Percentiles rank a stretch among this genome's conserved stretches.
phyloP scores from a whole-genome alignment of 768 basidiomycete species.

The Phaeotremella fagi region DNA sequence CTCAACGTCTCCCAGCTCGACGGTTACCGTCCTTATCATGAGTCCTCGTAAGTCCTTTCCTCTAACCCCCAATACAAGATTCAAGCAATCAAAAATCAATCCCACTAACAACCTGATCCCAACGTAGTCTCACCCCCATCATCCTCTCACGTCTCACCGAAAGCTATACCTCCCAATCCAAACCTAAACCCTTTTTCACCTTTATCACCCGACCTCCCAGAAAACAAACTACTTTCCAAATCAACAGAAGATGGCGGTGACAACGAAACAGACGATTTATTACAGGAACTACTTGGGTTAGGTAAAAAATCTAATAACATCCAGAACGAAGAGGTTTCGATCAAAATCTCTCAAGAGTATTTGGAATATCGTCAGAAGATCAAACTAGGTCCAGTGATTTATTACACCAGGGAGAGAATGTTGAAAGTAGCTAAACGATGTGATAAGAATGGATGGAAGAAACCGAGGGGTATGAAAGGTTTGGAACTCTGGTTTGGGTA shows the following conservation, averaged over 20 bases:
- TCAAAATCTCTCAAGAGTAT: neutral
- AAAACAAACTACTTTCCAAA: neutral
- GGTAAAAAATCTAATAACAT: neutral
- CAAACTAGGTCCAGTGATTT: neutral
- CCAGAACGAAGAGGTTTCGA: neutral
- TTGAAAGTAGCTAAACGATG: constrained; percentile 22
- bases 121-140: constrained; percentile 7
- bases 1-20: neutral
- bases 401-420: constrained; percentile 16
- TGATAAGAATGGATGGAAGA: constrained; percentile 5
- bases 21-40: neutral
- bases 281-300: neutral
- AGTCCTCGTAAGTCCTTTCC: neutral
- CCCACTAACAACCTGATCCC: neutral
- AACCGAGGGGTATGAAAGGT: constrained; percentile 9
- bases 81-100: neutral
- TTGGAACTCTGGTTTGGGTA: constrained; percentile 37
- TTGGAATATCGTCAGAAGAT: neutral
- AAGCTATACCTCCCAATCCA: constrained; percentile 4
- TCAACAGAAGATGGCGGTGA: neutral
- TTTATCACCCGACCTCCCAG: constrained; percentile 22
- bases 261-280: neutral
- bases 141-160: constrained; percentile 4
- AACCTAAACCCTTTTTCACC: constrained; percentile 24
- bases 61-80: neutral